These are phyloP conservation scores for Kodamaea ohmeri DNA, from an alignment of 1,139 yeast genomes.

Conservation along the genomic window DNA sequence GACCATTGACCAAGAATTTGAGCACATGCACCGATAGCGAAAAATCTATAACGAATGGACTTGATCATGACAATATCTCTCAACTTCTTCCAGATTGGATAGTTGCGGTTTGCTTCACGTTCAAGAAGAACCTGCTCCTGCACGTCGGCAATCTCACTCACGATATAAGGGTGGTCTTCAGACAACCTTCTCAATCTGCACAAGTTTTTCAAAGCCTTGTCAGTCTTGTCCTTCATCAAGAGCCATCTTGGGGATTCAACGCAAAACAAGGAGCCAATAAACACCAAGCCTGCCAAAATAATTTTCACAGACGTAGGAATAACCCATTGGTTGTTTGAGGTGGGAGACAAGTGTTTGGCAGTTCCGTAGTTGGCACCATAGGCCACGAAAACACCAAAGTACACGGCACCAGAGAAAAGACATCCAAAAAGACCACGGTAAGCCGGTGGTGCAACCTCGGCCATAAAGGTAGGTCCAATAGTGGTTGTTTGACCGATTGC, in stretches of 20 bases:
- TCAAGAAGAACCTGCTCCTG: conserved; percentile 46
- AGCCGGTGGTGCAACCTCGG: conserved; percentile 53
- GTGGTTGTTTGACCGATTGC: conserved; percentile 59
- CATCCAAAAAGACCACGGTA: conserved; percentile 53
- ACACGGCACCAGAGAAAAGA: conserved; percentile 55
- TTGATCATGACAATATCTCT: conserved; percentile 35
- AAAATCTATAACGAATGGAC: conserved; percentile 45
- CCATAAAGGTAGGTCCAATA: conserved; percentile 53
- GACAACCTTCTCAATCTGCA: conserved; percentile 49
- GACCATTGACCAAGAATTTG: conserved; percentile 61
- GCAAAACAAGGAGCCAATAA: conserved; percentile 36
- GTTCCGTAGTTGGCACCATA: conserved; percentile 50
- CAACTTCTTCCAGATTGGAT: conserved; percentile 17
- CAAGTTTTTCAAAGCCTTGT: conserved; percentile 35
- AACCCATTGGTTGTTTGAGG: conserved; percentile 37
- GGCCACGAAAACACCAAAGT: conserved; percentile 50
- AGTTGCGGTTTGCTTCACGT: conserved; percentile 29
- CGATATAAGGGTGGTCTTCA: conserved; percentile 47
- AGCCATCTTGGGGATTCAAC: conserved; percentile 49
- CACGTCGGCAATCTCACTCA: conserved; percentile 51
- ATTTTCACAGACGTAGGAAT: conserved; percentile 39
- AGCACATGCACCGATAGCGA: conserved; percentile 39
- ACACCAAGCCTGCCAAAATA: conserved; percentile 40
- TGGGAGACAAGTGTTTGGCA: conserved; percentile 30
- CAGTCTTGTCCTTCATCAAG: conserved; percentile 35